phyloP scores from a whole-genome alignment of 1,139 yeast genomes.

The Trichomonascaceae sp. region DNA sequence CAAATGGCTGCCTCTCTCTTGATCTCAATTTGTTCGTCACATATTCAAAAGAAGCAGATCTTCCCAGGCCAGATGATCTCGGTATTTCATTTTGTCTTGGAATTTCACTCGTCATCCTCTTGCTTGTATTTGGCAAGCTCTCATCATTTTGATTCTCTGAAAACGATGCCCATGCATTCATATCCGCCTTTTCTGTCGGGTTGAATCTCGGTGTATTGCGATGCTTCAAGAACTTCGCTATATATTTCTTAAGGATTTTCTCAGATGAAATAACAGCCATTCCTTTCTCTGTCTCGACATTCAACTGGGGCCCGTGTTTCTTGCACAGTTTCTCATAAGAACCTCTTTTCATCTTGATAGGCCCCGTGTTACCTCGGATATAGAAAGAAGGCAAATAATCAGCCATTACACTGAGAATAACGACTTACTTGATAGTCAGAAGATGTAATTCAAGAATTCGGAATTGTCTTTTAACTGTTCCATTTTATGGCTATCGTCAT shows the following conservation, averaged over 20 bases:
- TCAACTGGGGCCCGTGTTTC: constrained; percentile 2
- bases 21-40: not conserved
- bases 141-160: not conserved
- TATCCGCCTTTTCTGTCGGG: constrained; percentile 9
- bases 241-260: constrained; percentile 3
- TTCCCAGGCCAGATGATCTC: not conserved
- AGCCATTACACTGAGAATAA: not conserved
- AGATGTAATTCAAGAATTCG: not conserved
- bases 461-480: not conserved
- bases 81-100: too few relatives aligned
- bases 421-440: not conserved
- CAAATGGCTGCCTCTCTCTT: not conserved
- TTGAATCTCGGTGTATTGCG: constrained; percentile 7
- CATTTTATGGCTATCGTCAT: not conserved
- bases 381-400: not conserved
- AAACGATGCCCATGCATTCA: not conserved
- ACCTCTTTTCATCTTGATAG: not conserved
- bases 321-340: constrained; percentile 1
- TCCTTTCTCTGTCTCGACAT: not conserved
- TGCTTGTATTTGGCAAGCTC: not conserved
- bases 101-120: too few relatives aligned
- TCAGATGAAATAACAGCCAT: constrained; percentile 4
- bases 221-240: not conserved
- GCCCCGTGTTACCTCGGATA: not conserved
- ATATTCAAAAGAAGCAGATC: not conserved